These are phyloP conservation scores for Pyrenochaeta sp. DNA, from an alignment of 2,329 filamentous ascomycete species.

Conservation along the genomic window DNA sequence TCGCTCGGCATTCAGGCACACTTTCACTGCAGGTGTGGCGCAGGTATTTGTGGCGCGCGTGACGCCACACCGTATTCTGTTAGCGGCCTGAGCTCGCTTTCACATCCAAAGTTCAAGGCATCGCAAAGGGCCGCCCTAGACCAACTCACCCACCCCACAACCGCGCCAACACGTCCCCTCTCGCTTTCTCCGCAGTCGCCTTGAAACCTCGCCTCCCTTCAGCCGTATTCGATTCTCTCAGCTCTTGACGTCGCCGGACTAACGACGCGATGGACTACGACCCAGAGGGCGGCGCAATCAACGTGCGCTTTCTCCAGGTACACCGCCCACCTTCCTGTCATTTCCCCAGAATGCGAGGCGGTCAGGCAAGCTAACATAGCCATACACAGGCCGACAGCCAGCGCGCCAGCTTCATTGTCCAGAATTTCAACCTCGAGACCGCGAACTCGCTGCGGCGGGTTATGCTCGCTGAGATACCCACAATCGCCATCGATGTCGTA, in stretches of 20 bases:
- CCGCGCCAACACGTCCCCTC: constrained; percentile 27
- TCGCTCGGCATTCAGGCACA: too few relatives aligned
- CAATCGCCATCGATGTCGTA: constrained; percentile 92
- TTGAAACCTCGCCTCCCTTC: constrained; percentile 17
- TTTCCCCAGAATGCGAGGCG: constrained; percentile 2
- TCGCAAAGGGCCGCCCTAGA: too few relatives aligned
- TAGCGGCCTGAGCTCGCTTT: constrained; percentile 14
- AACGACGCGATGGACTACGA: constrained; percentile 59
- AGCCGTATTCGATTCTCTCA: constrained; percentile 10
- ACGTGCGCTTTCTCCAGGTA: constrained; percentile 50
- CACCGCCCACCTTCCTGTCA: constrained; percentile 30
- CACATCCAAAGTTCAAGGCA: too few relatives aligned
- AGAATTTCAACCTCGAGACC: constrained; percentile 86
- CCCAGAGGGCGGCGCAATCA: constrained; percentile 53
- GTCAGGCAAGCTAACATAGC: constrained; percentile 27
- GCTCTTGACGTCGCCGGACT: constrained; percentile 14
- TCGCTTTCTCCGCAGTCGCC: constrained; percentile 24
- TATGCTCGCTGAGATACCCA: constrained; percentile 93
- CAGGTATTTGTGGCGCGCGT: constrained; percentile 25
- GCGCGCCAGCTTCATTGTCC: constrained; percentile 90
- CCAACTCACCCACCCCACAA: constrained; percentile 24
- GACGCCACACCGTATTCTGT: constrained; percentile 6
- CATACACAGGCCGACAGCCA: constrained; percentile 72
- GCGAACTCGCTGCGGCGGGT: constrained; percentile 91
- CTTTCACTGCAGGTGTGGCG: too few relatives aligned